Evolutionary conservation across 345 rosid species (phyloP), one percentile per base, ranked within the genome.

Genomic region (Raphanus sativus): DNA sequence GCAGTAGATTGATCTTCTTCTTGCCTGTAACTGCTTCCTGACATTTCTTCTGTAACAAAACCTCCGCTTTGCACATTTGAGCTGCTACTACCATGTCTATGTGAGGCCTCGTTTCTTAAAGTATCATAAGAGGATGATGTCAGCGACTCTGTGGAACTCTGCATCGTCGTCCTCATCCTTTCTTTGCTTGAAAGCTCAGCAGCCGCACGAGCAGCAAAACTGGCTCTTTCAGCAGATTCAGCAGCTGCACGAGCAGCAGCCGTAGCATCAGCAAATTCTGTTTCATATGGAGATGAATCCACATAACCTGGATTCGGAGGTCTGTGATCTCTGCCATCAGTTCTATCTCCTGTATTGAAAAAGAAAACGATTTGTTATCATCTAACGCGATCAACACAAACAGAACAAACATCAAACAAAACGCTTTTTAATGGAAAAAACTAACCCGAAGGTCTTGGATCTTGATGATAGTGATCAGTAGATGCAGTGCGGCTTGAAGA

Each of bases 201-300:
- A 79, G 98, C 99, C 16, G 93, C 97, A 75, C 90, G 84, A 29
- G 99, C 98, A 82, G 99, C 99, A 84, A 90, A 85, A 80, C 97
- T 91, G 4, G 99, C 98, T 82, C 85, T 87, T 84, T 95, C 99
- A 30, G 98, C 99, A 80, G 99, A 88, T 81, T 95, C 97, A 71
- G 97, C 99, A 63, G 99, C 99, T 54, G 90, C 94, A 75, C 81
- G 96, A 32, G 98, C 98, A 78, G 99, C 99, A 81, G 86, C 63
- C 4, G 97, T 87, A 56, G 98, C 97, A 86, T 92, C 97, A 80
- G 68, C 84, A 73, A 92, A 95, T 81, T 88, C 88, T 82, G 86
- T 89, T 67, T 86, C 85, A 89, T 92, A 89, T 26, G 77, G 74
- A 65, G 76, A 77, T 67, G 71, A 34, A 58, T 71, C 75, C 45